Evolutionary conservation across 2,329 filamentous ascomycete species (phyloP), one percentile per base, ranked within the genome.

Genomic region (Blastomyces parvus): DNA sequence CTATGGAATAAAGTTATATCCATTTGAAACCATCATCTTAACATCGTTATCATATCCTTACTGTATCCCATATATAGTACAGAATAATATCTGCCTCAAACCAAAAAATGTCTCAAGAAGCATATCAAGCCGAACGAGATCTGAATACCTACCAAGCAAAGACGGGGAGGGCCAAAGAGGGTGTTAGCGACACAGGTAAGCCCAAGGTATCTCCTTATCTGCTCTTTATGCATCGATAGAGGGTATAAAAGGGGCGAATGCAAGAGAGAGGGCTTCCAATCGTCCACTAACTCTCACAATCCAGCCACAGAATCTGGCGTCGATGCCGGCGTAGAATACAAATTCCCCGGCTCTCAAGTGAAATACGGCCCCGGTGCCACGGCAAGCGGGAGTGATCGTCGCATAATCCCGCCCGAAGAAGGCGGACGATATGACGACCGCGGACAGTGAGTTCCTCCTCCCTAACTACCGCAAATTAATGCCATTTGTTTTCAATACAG

Each of bases 251-350:
- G 33, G 33, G 33, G 8, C 25, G 27, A 58, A 50, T 22, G 48
- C 53, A 42, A 30, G 30, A 17, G 30, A 66, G 44, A 22, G 25
- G 40, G 25, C 6, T 44, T 6, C 30, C 17, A 48, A 22, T 22
- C n/a, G 11, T n/a, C 22, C 60, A 27, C 50, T 40, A 50, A 50
- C 57, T 42, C n/a, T 27, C 11, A 30, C 40, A n/a, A 48, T 38
- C 40, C 44, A 78, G 76, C 73, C 30, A 57, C 69, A 27, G 77
- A 79, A 65, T 78, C 77, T 27, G 77, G 76, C 36, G 72, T 79
- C 64, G 72, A 79, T 64, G 73, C 74, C 67, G 70, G 71, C 63
- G 76, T 71, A 36, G 69, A 75, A 36, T 69, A 71, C 60, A 74
- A 74, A 62, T 79, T 79, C 69, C 68, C 70, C 14, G 70, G 75